Evolutionary conservation across 2,329 filamentous ascomycete genomes (phyloP).

Genomic region (Ophiosphaerella herpotricha): DNA sequence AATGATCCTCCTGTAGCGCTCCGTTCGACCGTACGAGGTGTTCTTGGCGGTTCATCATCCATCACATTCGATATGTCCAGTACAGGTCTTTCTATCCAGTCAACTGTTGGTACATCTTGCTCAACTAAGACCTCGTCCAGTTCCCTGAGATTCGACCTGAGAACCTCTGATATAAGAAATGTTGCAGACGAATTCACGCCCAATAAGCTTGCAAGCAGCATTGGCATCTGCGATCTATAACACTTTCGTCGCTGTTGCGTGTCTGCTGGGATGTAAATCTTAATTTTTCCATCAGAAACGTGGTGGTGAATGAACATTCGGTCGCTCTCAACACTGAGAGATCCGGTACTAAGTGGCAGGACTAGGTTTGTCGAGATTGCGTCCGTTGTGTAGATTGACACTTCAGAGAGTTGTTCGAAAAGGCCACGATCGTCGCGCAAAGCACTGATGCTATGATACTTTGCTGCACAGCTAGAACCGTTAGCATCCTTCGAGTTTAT

Average conservation of each 20-base stretch:
- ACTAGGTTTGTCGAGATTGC: constrained; percentile 17
- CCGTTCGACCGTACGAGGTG: not conserved
- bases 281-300: constrained; percentile 6
- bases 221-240: constrained; percentile 23
- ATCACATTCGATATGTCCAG: not conserved
- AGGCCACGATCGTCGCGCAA: constrained; percentile 13
- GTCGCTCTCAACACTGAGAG: constrained; percentile 15
- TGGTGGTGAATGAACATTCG: constrained; percentile 18
- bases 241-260: constrained; percentile 10
- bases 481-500: not conserved
- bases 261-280: constrained; percentile 20
- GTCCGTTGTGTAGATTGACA: constrained; percentile 8
- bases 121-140: constrained; percentile 19
- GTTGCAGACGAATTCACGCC: constrained; percentile 1
- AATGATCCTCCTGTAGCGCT: not conserved
- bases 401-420: constrained; percentile 13
- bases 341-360: constrained; percentile 1
- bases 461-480: constrained; percentile 23
- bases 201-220: constrained; percentile 12
- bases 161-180: constrained; percentile 16
- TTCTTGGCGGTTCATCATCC: not conserved
- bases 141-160: constrained; percentile 1
- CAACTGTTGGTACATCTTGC: constrained; percentile 19
- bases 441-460: constrained; percentile 25
- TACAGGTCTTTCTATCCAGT: constrained; percentile 21